Evolutionary conservation across 2,329 filamentous ascomycete genomes (phyloP).

Genomic region (Talaromyces piceae): DNA sequence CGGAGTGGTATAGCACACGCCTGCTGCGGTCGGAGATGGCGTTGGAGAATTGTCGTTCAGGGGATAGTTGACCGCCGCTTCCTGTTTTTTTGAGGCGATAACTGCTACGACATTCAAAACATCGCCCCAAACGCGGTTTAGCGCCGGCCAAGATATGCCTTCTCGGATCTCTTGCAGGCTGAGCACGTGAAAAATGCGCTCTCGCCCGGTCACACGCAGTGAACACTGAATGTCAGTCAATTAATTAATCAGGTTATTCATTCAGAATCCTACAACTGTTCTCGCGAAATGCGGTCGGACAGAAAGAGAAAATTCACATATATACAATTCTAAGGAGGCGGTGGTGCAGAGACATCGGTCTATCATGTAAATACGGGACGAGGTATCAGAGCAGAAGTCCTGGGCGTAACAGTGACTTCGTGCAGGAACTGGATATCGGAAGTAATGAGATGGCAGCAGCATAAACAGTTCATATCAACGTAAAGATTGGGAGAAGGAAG

Average conservation of each 20-base stretch:
- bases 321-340: not conserved
- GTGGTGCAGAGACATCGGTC: not conserved
- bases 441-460: not conserved
- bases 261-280: not conserved
- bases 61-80: not conserved
- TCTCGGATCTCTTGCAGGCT: too few species aligned
- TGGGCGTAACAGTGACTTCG: not conserved
- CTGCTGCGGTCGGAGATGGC: not conserved
- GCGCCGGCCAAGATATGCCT: slow-evolving; percentile 4
- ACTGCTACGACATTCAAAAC: slow-evolving; percentile 9
- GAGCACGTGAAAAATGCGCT: slow-evolving; percentile 11
- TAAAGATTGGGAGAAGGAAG: not conserved
- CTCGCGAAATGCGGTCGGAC: not conserved
- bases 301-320: not conserved
- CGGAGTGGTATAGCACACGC: not conserved
- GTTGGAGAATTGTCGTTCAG: not conserved
- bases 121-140: slow-evolving; percentile 10
- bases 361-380: slow-evolving; percentile 6
- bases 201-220: not conserved
- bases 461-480: slow-evolving; percentile 9
- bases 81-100: slow-evolving; percentile 1
- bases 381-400: not conserved
- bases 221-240: not conserved
- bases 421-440: slow-evolving; percentile 6
- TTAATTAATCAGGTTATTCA: too few species aligned